Base-by-base conservation (phyloP, 306 rosid species). In the Mucuna pruriens region DNA sequence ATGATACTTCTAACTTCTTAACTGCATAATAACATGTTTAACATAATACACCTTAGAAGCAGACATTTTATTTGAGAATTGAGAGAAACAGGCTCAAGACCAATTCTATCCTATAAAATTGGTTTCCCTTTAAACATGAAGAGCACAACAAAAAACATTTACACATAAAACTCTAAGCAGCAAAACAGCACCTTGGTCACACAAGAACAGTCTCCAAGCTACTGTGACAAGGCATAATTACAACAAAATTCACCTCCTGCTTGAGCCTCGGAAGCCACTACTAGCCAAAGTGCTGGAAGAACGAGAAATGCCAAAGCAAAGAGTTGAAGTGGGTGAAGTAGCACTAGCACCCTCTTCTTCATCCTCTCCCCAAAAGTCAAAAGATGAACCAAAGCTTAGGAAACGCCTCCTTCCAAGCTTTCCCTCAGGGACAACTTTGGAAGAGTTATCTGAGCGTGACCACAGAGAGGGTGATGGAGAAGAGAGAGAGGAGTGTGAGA, bases 291-390 rank as follows among this genome's bases (percentile, higher is more conserved):
- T 61, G 55, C 81, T 65, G 5, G 74, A 7, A 7, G 65, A 68
- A 55, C 87, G 76, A 34, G 86, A 48, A 45, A 87, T 75, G 1
- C 97, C 80, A 26, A 91, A 91, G 69, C 97, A 93, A 36, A 80
- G 84, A 52, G 87, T 86, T 39, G 92, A 87, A 80, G 73, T 87
- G 5, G 89, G 90, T 23, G 93, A 88, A 39, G 34, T 65, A 22
- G 7, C 83, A 19, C 6, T 63, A 29, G 2, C 79, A 6, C 5
- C 79, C 12, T 67, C 88, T 7, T 73, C 85, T 13, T 86, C 82
- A 1, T 76, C 76, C 19, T 74, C 82, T 60, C 87, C 83, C 68
- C 83, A 29, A 5, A 85, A 82, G 76, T 91, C 86, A 49, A 85
- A 74, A 23, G 96, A 87, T 51, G 94, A 89, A 48, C 85, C 81